Evolutionary conservation across 1,284 basidiomycete genomes (phyloP), one percentile per base, ranked within the genome.

Genomic region (Amylostereum areolatum): DNA sequence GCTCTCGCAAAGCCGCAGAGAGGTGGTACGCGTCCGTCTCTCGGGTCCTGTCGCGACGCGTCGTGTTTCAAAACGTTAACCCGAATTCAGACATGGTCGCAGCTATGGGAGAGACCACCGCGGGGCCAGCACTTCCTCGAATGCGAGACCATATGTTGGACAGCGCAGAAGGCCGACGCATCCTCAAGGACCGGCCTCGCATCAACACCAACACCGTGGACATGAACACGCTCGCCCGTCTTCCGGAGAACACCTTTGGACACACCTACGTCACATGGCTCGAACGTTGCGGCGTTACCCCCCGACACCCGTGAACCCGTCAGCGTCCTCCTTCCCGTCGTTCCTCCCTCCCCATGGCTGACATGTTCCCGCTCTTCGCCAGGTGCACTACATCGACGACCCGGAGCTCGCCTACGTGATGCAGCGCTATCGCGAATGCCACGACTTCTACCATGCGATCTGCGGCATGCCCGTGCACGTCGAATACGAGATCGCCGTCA

Each of bases 341-440:
- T 8, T 33, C 18, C 39, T 8, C 37, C 11, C 12, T 41, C 27
- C 25, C 1, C 12, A 4, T 30, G 12, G 12, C 18, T 42, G n/a
- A 25, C 46, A 31, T 39, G 25, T 25, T 7, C 35, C 42, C 35
- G 9, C 11, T 5, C 41, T 12, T 29, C 45, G 12, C 25, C 76
- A 89, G 92, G 92, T 97, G 4, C 89, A 87, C 57, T 98, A 97
- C 65, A 89, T 99, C 57, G 81, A 91, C 61, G 92, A 96, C 57
- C 90, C 92, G 1, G 92, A 94, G 59, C 78, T 96, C 9, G 94
- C 94, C 29, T 97, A 97, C 66, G 92, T 98, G 49, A 94, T 99
- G 86, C 92, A 97, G 59, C 86, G 97, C 40, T 99, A 99, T 66
- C 88, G 97, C 35, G 95, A 99, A 71, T 96, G 90, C 57, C 96